Conservation (phyloP, 768 basidiomycete genomes). For the Rhizopogon vulgaris region DNA sequence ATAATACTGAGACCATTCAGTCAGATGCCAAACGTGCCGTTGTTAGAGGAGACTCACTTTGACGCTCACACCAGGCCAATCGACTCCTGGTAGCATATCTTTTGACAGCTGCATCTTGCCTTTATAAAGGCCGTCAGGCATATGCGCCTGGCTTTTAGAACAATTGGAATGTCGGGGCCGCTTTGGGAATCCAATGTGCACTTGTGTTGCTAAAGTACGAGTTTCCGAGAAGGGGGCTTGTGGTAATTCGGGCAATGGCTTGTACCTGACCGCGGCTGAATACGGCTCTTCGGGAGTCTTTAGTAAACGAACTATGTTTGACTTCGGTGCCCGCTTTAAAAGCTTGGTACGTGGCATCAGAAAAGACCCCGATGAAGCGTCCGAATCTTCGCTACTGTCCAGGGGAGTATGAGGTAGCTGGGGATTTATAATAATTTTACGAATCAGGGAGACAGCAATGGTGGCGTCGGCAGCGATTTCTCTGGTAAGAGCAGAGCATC, state of each 20-base stretch:
- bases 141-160: slow-evolving; percentile 36
- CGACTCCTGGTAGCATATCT: slow-evolving; percentile 58
- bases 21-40: neutral
- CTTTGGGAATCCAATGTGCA: slow-evolving; percentile 68
- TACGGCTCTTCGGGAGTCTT: slow-evolving; percentile 6
- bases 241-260: slow-evolving; percentile 22
- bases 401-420: slow-evolving; percentile 37
- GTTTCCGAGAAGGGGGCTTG: slow-evolving; percentile 10
- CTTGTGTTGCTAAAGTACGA: slow-evolving; percentile 29
- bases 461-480: slow-evolving; percentile 71
- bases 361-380: slow-evolving; percentile 10
- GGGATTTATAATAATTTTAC: slow-evolving; percentile 47
- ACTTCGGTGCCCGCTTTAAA: slow-evolving; percentile 26
- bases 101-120: slow-evolving; percentile 48
- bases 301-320: slow-evolving; percentile 9
- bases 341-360: slow-evolving; percentile 14
- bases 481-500: slow-evolving; percentile 45
- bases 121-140: slow-evolving; percentile 68
- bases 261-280: slow-evolving; percentile 7
- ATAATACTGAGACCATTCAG: slow-evolving; percentile 48
- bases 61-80: slow-evolving; percentile 62
- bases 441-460: slow-evolving; percentile 59
- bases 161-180: slow-evolving; percentile 39
- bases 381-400: slow-evolving; percentile 43
- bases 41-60: slow-evolving; percentile 40